Percentiles rank a stretch among this genome's conserved stretches.
Evolutionary conservation across 495 filamentous ascomycete genomes (phyloP).

Genomic region (Amniculicola lignicola): DNA sequence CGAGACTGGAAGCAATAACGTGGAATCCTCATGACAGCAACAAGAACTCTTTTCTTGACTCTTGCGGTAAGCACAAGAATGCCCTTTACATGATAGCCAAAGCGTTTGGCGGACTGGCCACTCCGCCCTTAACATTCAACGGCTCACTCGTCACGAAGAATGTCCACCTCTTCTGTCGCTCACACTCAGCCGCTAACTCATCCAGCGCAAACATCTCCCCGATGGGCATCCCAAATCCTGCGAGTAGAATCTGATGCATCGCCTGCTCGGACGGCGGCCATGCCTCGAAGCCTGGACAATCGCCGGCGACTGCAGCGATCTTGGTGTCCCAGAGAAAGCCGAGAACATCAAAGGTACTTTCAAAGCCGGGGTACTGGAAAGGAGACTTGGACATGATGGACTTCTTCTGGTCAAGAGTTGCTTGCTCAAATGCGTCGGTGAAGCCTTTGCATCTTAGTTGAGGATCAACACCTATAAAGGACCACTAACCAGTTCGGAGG

Average conservation of each 20-base stretch:
- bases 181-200: conserved; percentile 20
- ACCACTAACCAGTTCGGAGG: conserved; percentile 13
- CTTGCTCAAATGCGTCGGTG: conserved; percentile 19
- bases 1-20: too few species aligned
- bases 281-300: conserved; percentile 26
- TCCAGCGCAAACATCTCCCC: conserved; percentile 33
- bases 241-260: conserved; percentile 28
- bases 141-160: conserved; percentile 27
- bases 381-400: conserved; percentile 17
- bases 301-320: conserved; percentile 30
- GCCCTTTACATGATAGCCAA: conserved; percentile 34
- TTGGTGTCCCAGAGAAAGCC: conserved; percentile 29
- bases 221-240: conserved; percentile 31
- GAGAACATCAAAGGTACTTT: conserved; percentile 18
- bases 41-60: too few species aligned
- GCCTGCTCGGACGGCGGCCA: conserved; percentile 20
- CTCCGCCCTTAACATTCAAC: conserved; percentile 28
- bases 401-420: conserved; percentile 18
- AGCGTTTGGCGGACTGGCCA: conserved; percentile 28
- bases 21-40: too few species aligned
- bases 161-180: conserved; percentile 24
- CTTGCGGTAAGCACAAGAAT: too few species aligned
- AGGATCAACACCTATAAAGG: not conserved
- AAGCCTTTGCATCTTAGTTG: conserved; percentile 8
- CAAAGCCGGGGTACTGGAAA: conserved; percentile 27